Conservation (phyloP, 495 filamentous ascomycete species). For the Talaromyces wortmannii region DNA sequence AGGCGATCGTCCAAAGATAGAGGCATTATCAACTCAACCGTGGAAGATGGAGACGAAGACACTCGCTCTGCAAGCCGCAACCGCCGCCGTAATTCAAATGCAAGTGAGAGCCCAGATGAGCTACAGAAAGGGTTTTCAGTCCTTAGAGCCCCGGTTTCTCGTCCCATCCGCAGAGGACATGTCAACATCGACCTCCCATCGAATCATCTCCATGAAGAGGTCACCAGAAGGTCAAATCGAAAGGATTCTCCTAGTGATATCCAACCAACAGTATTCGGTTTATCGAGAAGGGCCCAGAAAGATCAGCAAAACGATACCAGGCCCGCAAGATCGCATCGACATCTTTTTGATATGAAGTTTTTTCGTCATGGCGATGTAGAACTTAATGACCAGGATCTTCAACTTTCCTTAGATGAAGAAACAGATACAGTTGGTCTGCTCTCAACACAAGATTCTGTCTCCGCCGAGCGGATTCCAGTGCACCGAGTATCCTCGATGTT, state of each 20-base stretch:
- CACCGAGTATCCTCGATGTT: conserved; percentile 11
- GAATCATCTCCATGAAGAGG: background rate
- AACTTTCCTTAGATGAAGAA: conserved; percentile 10
- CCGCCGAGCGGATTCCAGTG: conserved; percentile 9
- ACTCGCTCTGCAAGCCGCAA: background rate
- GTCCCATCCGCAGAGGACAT: conserved; percentile 4
- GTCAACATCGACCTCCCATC: background rate
- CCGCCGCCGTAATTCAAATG: conserved; percentile 3
- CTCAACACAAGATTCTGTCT: background rate
- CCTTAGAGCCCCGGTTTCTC: conserved; percentile 10
- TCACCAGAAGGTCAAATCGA: background rate
- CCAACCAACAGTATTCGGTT: conserved; percentile 17
- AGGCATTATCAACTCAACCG: too few relatives aligned
- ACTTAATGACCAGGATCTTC: background rate
- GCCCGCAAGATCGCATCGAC: background rate
- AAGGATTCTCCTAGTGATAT: conserved; percentile 24
- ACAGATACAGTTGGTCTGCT: conserved; percentile 2
- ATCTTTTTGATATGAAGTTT: conserved; percentile 7
- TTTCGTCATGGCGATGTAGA: conserved; percentile 16
- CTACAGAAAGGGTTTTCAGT: conserved; percentile 33
- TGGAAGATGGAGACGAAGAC: too few relatives aligned
- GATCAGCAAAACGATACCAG: conserved; percentile 5
- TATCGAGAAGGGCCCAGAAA: conserved; percentile 6
- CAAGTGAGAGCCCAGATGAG: conserved; percentile 37
- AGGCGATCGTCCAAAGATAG: too few relatives aligned